These are phyloP conservation scores for Suhomyces kilbournensis DNA, from an alignment of 805 yeast genomes.

Conservation along the genomic window DNA sequence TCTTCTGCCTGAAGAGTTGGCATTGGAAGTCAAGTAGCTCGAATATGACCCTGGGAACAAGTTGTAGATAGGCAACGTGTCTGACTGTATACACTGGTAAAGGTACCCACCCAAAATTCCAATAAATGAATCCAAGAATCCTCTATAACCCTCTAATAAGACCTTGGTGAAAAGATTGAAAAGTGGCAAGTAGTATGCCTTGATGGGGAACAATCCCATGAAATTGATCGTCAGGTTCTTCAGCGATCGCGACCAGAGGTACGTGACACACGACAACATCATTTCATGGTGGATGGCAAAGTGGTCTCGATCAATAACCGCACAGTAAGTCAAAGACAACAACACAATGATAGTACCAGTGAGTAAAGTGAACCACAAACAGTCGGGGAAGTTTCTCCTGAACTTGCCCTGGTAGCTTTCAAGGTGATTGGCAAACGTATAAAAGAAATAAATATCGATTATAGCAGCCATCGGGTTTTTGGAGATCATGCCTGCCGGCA, in stretches of 20 bases:
- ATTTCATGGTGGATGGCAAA: constrained; percentile 32
- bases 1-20: constrained; percentile 18
- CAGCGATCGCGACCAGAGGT: constrained; percentile 59
- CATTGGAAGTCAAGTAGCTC: constrained; percentile 2
- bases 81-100: constrained; percentile 61
- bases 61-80: constrained; percentile 44
- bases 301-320: constrained; percentile 16
- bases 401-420: constrained; percentile 47
- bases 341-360: constrained; percentile 47
- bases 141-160: constrained; percentile 42
- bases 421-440: constrained; percentile 53
- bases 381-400: constrained; percentile 51
- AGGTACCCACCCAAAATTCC: constrained; percentile 59
- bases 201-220: constrained; percentile 49
- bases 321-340: constrained; percentile 26
- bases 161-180: constrained; percentile 31
- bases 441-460: constrained; percentile 54
- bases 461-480: constrained; percentile 26
- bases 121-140: constrained; percentile 40
- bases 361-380: constrained; percentile 50
- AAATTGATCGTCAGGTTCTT: constrained; percentile 53
- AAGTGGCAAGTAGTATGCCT: constrained; percentile 54
- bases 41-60: constrained; percentile 32
- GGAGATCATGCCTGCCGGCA: constrained; percentile 32
- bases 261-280: constrained; percentile 53